Base-by-base conservation (phyloP, 257 asterid species). In the Solanum lycopersicoides region DNA sequence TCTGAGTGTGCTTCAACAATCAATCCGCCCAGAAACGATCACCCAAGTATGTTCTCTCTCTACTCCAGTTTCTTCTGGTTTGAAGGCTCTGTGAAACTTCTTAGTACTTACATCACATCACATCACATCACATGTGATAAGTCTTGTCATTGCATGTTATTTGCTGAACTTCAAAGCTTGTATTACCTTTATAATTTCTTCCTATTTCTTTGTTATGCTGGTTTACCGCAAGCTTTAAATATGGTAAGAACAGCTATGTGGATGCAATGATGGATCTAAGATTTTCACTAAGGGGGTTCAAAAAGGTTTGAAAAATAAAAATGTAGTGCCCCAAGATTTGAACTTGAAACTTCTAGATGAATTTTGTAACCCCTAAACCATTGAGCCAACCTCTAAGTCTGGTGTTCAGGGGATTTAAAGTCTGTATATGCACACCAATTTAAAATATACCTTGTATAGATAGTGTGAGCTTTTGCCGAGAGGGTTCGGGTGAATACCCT, bases 21-120 rank as follows among this genome's bases (percentile, higher is more conserved):
- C 99, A 85, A 92, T 97, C 82, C 98, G 99, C 86, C 98, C 99
- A 53, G 99, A 97, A 88, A 93, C 93, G 87, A 95, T 97, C 77
- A 97, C 98, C 89, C 99, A 97, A 90, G 99, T 95, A 82, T 45
- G 95, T 87, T 87, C 50, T 60, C 87, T 84, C 87, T 85, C 86
- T 83, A 39, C 50, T 83, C 84, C 75, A 74, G 60, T 88, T 69
- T 76, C 76, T 85, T 83, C 79, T 87, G 45, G 37, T 80, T 86
- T 45, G 50, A 47, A 30, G 10, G 28, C 37, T 80, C 18, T 30
- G 68, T 80, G 84, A 30, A 45, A 30, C 68, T 28, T 47, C 44
- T 42, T 47, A 50, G n/a, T 45, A 16, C 66, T 80, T 20, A 1
- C 63, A 25, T 77, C 42, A 5, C 66, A 79, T 79, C 41, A 25